A percentile compares a stretch with the other conserved stretches of the same genome.
Evolutionary conservation across 805 yeast genomes (phyloP).

Genomic region (Candida nemodendra): DNA sequence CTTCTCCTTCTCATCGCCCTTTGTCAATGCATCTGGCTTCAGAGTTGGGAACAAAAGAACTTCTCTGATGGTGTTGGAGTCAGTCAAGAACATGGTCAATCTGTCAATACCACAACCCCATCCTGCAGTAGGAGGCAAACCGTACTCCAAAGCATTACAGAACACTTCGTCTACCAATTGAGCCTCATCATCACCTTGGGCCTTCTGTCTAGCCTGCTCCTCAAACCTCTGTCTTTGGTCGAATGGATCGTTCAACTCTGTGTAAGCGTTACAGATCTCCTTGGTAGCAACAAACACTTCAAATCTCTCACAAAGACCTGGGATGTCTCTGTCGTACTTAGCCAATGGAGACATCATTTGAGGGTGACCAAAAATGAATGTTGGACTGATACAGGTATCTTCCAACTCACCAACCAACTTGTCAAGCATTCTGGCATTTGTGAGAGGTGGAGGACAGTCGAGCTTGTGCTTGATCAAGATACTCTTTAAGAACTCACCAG

Average conservation of each 20-base stretch:
- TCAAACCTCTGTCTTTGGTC: slow-evolving; percentile 97
- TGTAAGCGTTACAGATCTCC: slow-evolving; percentile 97
- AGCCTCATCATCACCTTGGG: slow-evolving; percentile 98
- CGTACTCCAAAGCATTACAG: slow-evolving; percentile 97
- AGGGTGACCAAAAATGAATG: slow-evolving; percentile 97
- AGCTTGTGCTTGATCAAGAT: slow-evolving; percentile 75
- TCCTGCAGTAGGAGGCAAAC: slow-evolving; percentile 99
- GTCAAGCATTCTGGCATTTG: slow-evolving; percentile 98
- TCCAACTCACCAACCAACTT: slow-evolving; percentile 96
- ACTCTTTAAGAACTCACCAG: slow-evolving; percentile 84
- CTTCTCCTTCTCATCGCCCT: slow-evolving; percentile 34
- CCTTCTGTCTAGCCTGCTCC: slow-evolving; percentile 99
- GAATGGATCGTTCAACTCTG: slow-evolving; percentile 98
- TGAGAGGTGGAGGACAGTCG: slow-evolving; percentile 85
- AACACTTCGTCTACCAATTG: slow-evolving; percentile 94
- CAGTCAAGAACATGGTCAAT: slow-evolving; percentile 95
- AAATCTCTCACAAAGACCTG: slow-evolving; percentile 97
- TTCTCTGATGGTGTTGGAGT: slow-evolving; percentile 96
- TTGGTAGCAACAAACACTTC: slow-evolving; percentile 98
- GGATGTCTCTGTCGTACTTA: slow-evolving; percentile 85
- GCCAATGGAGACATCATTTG: slow-evolving; percentile 99
- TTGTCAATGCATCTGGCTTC: slow-evolving; percentile 75
- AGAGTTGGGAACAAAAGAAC: slow-evolving; percentile 97
- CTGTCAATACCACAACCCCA: slow-evolving; percentile 99
- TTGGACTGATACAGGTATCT: slow-evolving; percentile 93